These are phyloP conservation scores for Cystoderma amianthinum DNA, from an alignment of 768 basidiomycete genomes.

Conservation along the genomic window DNA sequence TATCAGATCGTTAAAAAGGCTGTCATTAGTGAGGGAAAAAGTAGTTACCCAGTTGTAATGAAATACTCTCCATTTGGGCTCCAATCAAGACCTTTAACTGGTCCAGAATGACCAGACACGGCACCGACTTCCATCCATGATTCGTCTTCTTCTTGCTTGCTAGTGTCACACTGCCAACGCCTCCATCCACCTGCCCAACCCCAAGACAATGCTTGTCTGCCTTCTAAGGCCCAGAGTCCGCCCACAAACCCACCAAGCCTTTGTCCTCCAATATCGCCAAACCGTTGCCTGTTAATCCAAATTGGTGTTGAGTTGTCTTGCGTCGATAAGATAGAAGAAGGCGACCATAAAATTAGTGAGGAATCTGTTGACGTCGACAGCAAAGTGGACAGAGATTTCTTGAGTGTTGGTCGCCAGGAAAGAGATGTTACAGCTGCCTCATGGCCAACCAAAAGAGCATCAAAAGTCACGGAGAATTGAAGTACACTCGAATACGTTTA, in stretches of 20 bases:
- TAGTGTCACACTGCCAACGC: conserved; percentile 55
- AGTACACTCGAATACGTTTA: conserved; percentile 15
- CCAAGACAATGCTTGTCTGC: conserved; percentile 68
- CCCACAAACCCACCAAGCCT: conserved; percentile 90
- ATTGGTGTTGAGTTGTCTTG: conserved; percentile 47
- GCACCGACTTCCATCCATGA: conserved; percentile 77
- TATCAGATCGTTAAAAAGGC: too few relatives aligned
- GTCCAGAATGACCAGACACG: conserved; percentile 77
- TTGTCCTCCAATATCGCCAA: conserved; percentile 92
- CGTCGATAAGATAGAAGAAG: conserved; percentile 40
- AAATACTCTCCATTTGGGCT: conserved; percentile 82
- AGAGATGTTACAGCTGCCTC: conserved; percentile 88
- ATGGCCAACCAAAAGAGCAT: conserved; percentile 93
- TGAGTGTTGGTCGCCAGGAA: conserved; percentile 59
- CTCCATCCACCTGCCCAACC: conserved; percentile 96
- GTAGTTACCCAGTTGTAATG: conserved; percentile 71
- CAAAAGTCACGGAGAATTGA: conserved; percentile 80
- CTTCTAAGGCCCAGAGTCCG: conserved; percentile 68
- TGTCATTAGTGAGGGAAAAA: too few relatives aligned
- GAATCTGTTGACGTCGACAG: conserved; percentile 96
- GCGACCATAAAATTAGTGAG: conserved; percentile 92
- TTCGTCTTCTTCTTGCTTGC: conserved; percentile 21
- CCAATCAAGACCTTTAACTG: conserved; percentile 81
- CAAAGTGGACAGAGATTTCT: conserved; percentile 38
- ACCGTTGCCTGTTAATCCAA: conserved; percentile 88